Base-by-base conservation (phyloP, 345 rosid species). In the Syzygium oleosum region DNA sequence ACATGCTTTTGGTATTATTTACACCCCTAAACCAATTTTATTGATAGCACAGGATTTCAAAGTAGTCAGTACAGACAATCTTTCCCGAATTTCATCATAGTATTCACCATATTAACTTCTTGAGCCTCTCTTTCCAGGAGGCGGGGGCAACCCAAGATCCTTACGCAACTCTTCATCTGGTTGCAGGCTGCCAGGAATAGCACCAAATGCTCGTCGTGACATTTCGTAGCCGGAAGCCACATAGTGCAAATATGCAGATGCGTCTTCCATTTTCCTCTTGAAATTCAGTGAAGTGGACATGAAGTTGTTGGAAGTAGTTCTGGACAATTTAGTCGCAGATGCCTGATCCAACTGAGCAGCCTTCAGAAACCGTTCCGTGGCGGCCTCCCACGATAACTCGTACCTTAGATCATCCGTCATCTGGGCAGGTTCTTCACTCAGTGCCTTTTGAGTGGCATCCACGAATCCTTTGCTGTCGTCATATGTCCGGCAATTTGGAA, bases 321-420 rank as follows among this genome's bases (percentile, higher is more conserved):
- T 87, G 51, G 43, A 85, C n/a, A n/a, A 46, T 86, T 83, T 85
- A 58, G 22, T 89, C 52, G 52, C 59, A 41, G 22, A 58, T 25
- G 53, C 49, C 52, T 25, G 84, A 84, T 90, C 92, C 56, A 96
- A 89, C 87, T 91, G 93, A 27, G 95, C 89, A 83, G 90, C 94
- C 86, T 84, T 90, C 87, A 97, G 87, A 91, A 98, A 98, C 86
- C 98, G 91, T 56, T 95, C 92, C 5, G 98, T 96, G 55, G 99
- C 99, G 7, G 98, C 95, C 89, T 98, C 98, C 99, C 99, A 96
- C 11, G 99, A 95, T 59, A 97, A 91, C 61, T 93, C 93, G 88
- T 93, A 91, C 79, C 96, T 94, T 89, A 96, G 94, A 34, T 93
- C 91, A 85, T 94, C 97, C 11, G 93, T 94, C 90, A 92, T 88